Evolutionary conservation across 805 yeast species (phyloP).

Genomic region (Kazachstania taianensis): DNA sequence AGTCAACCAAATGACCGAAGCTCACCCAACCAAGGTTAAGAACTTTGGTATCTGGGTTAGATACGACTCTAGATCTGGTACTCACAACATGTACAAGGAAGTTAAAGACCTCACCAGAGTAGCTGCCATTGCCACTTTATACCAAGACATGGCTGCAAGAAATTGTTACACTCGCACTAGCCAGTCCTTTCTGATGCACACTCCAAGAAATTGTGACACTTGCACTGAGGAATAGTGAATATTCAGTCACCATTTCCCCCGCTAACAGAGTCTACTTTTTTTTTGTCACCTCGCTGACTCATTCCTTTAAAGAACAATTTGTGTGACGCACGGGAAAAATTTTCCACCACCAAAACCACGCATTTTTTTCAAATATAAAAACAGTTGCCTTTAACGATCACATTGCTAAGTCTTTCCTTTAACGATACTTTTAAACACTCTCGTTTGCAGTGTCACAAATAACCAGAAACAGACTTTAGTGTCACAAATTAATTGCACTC

Average conservation of each 20-base stretch:
- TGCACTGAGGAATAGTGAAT: too few relatives aligned
- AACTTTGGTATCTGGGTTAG: conserved; percentile 99
- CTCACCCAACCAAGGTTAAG: conserved; percentile 98
- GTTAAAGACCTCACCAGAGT: conserved; percentile 99
- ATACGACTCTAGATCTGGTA: conserved; percentile 99
- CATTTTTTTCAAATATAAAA: too few relatives aligned
- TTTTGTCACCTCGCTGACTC: conserved; percentile 9
- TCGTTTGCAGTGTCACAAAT: too few relatives aligned
- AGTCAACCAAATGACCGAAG: conserved; percentile 82
- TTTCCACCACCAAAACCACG: too few relatives aligned
- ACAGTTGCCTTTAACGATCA: neutral
- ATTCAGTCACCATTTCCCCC: too few relatives aligned
- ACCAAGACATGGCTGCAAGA: conserved; percentile 99
- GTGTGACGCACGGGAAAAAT: too few relatives aligned
- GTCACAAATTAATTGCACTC: neutral
- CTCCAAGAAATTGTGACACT: too few relatives aligned
- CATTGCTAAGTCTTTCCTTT: neutral
- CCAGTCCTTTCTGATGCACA: too few relatives aligned
- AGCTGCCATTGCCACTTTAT: conserved; percentile 96
- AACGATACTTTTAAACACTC: neutral
- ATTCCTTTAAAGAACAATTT: conserved; percentile 6
- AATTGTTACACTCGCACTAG: too few relatives aligned
- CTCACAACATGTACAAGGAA: conserved; percentile 99
- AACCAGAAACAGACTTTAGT: too few relatives aligned
- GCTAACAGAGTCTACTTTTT: too few relatives aligned